Percentiles rank a stretch among this genome's conserved stretches.
phyloP scores from a whole-genome alignment of 768 basidiomycete species.

The Russula brevipes region DNA sequence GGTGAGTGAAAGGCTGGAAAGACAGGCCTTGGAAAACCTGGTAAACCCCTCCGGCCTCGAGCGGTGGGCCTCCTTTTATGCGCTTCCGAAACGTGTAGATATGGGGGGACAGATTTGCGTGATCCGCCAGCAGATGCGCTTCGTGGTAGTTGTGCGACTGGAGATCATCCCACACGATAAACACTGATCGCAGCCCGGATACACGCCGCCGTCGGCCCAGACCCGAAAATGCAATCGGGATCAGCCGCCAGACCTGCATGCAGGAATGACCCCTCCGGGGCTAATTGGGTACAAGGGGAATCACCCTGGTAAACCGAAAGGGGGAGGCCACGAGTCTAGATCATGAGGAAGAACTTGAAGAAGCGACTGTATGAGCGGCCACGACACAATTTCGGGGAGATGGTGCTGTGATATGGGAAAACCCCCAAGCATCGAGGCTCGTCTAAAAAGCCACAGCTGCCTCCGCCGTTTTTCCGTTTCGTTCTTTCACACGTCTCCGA shows the following conservation, averaged over 20 bases:
- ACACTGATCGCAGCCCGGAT: neutral
- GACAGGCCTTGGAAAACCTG: no score
- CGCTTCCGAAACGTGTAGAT: conserved; percentile 10
- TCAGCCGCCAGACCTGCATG: neutral
- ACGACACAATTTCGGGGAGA: neutral
- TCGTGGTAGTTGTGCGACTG: neutral
- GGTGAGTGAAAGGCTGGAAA: conserved; percentile 10
- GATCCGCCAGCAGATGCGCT: neutral
- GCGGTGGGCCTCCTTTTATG: conserved; percentile 4
- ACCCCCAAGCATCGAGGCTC: neutral
- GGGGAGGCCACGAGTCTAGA: neutral
- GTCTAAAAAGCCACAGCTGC: neutral
- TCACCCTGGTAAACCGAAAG: neutral
- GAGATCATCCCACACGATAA: conserved; percentile 5
- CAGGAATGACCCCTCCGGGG: neutral
- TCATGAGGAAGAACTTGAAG: neutral
- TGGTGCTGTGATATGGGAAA: neutral
- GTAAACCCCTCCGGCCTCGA: neutral
- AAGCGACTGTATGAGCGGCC: neutral
- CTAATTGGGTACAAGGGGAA: neutral
- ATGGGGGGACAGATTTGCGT: neutral
- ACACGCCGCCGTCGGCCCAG: neutral
- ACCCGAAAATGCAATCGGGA: neutral
- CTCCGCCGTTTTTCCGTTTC: conserved; percentile 3
- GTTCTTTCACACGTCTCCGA: neutral